These are phyloP conservation scores for Begonia peltatifolia DNA, from an alignment of 306 rosid species.

Conservation along the genomic window DNA sequence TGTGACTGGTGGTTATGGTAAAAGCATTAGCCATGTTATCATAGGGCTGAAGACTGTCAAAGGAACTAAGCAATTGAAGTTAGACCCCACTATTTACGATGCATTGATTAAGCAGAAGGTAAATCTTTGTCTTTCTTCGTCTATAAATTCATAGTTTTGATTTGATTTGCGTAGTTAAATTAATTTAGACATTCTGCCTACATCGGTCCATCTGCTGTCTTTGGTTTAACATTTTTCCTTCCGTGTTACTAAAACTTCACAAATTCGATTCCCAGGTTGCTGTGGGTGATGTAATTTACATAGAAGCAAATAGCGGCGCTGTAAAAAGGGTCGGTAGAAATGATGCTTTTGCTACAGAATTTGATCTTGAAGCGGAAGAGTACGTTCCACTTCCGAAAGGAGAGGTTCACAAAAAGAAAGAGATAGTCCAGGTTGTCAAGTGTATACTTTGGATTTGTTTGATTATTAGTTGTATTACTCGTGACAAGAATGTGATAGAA, in stretches of 20 bases:
- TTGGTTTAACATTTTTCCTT: too few relatives aligned
- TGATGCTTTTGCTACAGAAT: constrained; percentile 95
- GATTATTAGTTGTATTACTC: too few relatives aligned
- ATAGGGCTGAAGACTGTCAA: constrained; percentile 88
- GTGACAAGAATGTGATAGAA: too few relatives aligned
- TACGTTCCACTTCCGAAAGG: constrained; percentile 99
- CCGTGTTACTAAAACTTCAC: not conserved
- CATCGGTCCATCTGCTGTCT: too few relatives aligned
- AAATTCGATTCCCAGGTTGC: constrained; percentile 48
- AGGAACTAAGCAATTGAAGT: constrained; percentile 93
- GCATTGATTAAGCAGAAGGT: constrained; percentile 94
- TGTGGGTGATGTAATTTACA: constrained; percentile 87
- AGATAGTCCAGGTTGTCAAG: constrained; percentile 69
- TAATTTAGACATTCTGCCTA: too few relatives aligned
- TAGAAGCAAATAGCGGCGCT: constrained; percentile 96
- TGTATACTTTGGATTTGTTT: constrained; percentile 49
- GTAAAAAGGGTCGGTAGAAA: constrained; percentile 95
- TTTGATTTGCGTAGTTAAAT: too few relatives aligned
- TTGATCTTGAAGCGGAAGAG: constrained; percentile 97
- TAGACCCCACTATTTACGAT: constrained; percentile 94
- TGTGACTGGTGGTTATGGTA: constrained; percentile 85
- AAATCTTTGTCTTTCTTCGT: not conserved
- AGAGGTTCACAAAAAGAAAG: constrained; percentile 96
- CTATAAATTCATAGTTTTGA: too few relatives aligned
- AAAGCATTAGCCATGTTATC: constrained; percentile 94